Evolutionary conservation across 2,329 filamentous ascomycete species (phyloP), one percentile per base, ranked within the genome.

Genomic region (Colletotrichum sojae): DNA sequence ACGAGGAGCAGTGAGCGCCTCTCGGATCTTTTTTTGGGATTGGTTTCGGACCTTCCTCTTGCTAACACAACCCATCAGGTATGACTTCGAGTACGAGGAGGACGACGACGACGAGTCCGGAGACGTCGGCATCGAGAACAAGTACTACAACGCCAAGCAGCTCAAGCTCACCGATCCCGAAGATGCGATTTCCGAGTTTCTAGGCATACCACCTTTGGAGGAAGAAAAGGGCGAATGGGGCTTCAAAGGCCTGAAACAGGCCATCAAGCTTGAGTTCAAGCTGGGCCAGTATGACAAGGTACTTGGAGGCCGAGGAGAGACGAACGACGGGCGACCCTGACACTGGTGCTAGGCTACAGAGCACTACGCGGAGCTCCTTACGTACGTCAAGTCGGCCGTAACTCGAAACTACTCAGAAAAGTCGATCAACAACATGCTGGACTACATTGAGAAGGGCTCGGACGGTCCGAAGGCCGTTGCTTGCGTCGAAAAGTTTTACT

Each of bases 131-230:
- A 97, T 98, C 79, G 96, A 99, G 80, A 99, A 99, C 85, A 98
- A 97, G 83, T 99, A 99, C 85, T 99, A 98, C 87, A 98, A 98
- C 82, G 96, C 96, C 51, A 99, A 99, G 83, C 95, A 98, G 83
- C 91, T 97, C 78, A 99, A 98, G 85, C 86, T 86, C 51, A 91
- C 91, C 71, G 94, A 95, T 67, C 94, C 95, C 0, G 90, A 96
- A 76, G 94, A 94, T 74, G 96, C 96, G 2, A 92, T 99, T 64
- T 90, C 91, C 43, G 95, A 98, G 79, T 99, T 99, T 76, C 84
- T 98, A n/a, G 92, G 90, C 39, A 92, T 99, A 71, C 94, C 94
- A 5, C 85, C 88, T 15, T 81, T 98, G 53, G 95, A 99, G 80
- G 83, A 90, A 62, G 94, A 97, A 79, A 99, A 98, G 83, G 94